phyloP scores from a whole-genome alignment of 1,284 basidiomycete genomes.

The Agroathelia rolfsii region DNA sequence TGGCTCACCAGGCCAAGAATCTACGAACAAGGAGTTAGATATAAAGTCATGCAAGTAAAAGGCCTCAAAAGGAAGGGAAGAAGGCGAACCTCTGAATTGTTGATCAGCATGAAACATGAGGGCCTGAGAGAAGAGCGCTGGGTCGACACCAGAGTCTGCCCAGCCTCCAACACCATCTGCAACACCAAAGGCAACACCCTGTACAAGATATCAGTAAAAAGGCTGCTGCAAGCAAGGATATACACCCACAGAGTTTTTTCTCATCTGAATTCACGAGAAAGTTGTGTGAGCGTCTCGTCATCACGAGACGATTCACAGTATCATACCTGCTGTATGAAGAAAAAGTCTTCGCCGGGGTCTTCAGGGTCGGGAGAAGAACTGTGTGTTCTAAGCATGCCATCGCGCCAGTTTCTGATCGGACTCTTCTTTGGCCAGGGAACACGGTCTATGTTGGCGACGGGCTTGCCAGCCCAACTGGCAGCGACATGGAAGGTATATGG shows the following conservation, averaged over 20 bases:
- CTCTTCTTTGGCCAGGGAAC: constrained; percentile 55
- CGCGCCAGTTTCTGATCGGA: constrained; percentile 65
- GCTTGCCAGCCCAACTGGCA: constrained; percentile 73
- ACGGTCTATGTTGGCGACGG: constrained; percentile 26
- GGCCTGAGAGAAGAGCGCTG: constrained; percentile 62
- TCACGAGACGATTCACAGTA: not conserved
- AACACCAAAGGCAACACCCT: constrained; percentile 71
- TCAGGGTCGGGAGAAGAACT: constrained; percentile 19
- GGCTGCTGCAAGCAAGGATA: constrained; percentile 1
- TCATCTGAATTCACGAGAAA: constrained; percentile 41
- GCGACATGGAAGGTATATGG: constrained; percentile 66
- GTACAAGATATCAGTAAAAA: constrained; percentile 5
- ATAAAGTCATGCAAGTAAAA: too few relatives aligned
- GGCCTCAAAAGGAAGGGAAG: too few relatives aligned
- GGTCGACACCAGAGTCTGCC: constrained; percentile 74
- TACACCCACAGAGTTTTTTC: constrained; percentile 60
- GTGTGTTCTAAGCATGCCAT: constrained; percentile 42
- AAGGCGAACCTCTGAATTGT: constrained; percentile 52
- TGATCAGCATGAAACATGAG: constrained; percentile 66
- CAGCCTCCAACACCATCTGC: constrained; percentile 68
- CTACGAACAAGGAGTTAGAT: too few relatives aligned
- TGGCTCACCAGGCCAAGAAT: constrained; percentile 65
- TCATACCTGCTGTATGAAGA: constrained; percentile 65
- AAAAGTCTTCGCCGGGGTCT: constrained; percentile 71
- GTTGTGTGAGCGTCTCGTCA: constrained; percentile 1